A percentile compares a stretch with the other conserved stretches of the same genome.
Conservation (phyloP, 2,329 filamentous ascomycete species). For the Colletotrichum sp. region DNA sequence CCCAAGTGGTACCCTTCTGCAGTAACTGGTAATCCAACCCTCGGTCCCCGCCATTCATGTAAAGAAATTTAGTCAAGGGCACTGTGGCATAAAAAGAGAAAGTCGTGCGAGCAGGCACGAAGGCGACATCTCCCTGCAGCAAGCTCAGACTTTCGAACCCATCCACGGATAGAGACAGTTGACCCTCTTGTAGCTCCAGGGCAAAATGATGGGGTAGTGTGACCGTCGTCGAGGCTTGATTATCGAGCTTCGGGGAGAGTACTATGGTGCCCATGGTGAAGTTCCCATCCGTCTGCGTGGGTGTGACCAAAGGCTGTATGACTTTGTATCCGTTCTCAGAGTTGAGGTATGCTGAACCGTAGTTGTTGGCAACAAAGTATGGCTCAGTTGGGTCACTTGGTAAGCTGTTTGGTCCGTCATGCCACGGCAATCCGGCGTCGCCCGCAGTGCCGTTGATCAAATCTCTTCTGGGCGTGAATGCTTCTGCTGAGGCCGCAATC, state of each 20-base stretch:
- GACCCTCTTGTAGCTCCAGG: constrained; percentile 30
- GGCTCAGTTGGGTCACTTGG: constrained; percentile 33
- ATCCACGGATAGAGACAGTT: constrained; percentile 23
- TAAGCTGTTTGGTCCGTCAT: constrained; percentile 38
- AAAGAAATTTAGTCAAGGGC: constrained; percentile 30
- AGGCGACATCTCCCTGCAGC: constrained; percentile 29
- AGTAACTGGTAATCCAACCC: constrained; percentile 28
- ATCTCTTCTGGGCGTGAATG: constrained; percentile 45
- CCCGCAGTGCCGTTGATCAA: constrained; percentile 45
- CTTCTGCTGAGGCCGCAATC: constrained; percentile 19
- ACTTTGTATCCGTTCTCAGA: constrained; percentile 43
- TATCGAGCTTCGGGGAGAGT: constrained; percentile 24
- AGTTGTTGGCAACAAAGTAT: constrained; percentile 49
- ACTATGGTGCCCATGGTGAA: constrained; percentile 51
- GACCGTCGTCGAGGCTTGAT: not conserved
- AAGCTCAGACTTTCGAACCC: constrained; percentile 24
- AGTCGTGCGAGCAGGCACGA: constrained; percentile 22
- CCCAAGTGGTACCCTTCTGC: constrained; percentile 23
- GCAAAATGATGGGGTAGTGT: constrained; percentile 20
- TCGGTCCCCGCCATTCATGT: constrained; percentile 26
- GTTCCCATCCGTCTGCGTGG: constrained; percentile 40
- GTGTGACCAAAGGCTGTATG: constrained; percentile 47
- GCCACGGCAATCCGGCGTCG: constrained; percentile 34
- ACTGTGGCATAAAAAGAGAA: constrained; percentile 28
- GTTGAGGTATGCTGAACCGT: constrained; percentile 49